Evolutionary conservation across 306 rosid species (phyloP), one percentile per base, ranked within the genome.

Genomic region (Carpinus viminea): DNA sequence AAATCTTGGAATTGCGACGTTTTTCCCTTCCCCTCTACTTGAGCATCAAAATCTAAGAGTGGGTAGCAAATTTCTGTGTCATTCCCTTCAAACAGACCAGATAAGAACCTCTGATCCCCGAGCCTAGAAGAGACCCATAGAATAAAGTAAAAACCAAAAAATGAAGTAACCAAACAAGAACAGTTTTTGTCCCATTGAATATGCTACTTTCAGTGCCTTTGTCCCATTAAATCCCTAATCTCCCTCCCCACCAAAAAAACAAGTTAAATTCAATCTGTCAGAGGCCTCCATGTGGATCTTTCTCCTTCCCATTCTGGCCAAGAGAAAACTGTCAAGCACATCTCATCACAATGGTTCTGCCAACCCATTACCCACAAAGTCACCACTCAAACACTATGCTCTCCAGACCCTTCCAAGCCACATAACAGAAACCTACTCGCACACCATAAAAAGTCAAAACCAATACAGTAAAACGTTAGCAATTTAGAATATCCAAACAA

Each of bases 391-490:
- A 24, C 69, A 62, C 45, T 28, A 8, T 5, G 8, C 69, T 0
- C 43, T 6, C 18, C 69, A 12, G 69, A 62, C 69, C 45, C 43
- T 16, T 62, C 46, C 21, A 16, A 62, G 69, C 28, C n/a, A 62
- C 41, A 31, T 12, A 31, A 62, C 38, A 62, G 45, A 62, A 31
- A 13, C 46, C 69, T 13, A 62, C 45, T 60, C 66, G 24, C 16
- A 60, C 66, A 60, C 1, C 41, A 62, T 36, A 62, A 59, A 31
- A 62, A 62, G 28, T 31, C 12, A 62, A 7, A 31, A 62, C 43
- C 68, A 62, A 62, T 13, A 12, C 69, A 62, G 69, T 62, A 15
- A 31, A 62, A 62, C 38, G 66, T 18, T 60, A 60, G 66, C 66
- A 12, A 9, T 60, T 28, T 62, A 34, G 3, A 62, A 62, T 13